Percentiles rank a stretch among this genome's conserved stretches.
phyloP scores from a whole-genome alignment of 495 filamentous ascomycete species.

The Aspergillus egyptiacus region DNA sequence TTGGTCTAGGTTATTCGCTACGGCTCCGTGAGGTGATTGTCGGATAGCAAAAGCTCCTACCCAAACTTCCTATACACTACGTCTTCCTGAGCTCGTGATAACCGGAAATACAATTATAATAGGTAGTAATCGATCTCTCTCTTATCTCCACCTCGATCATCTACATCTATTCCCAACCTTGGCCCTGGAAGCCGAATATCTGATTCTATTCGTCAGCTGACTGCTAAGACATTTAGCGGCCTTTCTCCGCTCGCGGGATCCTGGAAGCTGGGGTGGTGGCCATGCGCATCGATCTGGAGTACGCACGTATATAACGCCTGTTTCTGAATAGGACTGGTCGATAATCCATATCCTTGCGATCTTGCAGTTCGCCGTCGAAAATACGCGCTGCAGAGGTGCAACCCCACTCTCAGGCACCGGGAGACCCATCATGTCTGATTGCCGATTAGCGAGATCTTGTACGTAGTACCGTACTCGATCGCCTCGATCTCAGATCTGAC shows the following conservation, averaged over 20 bases:
- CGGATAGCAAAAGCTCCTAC: neutral
- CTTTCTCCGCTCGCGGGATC: neutral
- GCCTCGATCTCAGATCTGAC: neutral
- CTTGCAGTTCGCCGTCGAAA: too few species aligned
- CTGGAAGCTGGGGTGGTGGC: neutral
- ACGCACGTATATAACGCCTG: neutral
- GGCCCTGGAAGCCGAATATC: neutral
- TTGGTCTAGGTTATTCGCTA: neutral
- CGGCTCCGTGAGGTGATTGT: slow-evolving; percentile 4
- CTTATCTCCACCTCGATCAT: too few species aligned
- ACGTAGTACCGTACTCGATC: too few species aligned
- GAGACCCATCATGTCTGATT: slow-evolving; percentile 6
- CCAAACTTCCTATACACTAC: neutral
- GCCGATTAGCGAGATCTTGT: neutral
- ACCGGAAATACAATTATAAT: too few species aligned
- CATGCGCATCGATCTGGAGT: neutral
- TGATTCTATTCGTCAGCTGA: slow-evolving; percentile 7
- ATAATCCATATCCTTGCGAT: neutral
- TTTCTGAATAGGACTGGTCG: neutral
- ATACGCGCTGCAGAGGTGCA: too few species aligned
- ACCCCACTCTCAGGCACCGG: neutral
- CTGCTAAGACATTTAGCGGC: neutral
- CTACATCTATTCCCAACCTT: neutral
- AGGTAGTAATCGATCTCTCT: too few species aligned
- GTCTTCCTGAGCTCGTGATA: too few species aligned